Evolutionary conservation across 2,329 filamentous ascomycete species (phyloP).

Genomic region (Trichoderma arundinaceum): DNA sequence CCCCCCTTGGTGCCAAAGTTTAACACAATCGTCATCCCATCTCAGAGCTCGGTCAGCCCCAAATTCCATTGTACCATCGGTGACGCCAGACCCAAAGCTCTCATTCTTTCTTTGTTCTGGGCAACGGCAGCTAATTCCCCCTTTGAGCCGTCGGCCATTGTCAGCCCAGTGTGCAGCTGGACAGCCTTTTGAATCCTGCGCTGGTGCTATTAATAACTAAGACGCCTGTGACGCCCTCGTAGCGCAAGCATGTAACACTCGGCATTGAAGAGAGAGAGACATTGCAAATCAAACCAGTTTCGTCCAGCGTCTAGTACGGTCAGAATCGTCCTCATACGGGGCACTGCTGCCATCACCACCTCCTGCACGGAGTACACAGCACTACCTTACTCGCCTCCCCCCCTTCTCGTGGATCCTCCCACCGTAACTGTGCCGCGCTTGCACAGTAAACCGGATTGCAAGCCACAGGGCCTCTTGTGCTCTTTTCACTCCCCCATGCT

Average conservation of each 20-base stretch:
- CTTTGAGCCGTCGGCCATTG: background rate
- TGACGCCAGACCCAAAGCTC: conserved; percentile 1
- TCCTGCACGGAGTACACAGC: too few relatives aligned
- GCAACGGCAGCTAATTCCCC: conserved; percentile 2
- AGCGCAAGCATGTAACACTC: too few relatives aligned
- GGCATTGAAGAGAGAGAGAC: too few relatives aligned
- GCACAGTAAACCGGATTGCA: conserved; percentile 13
- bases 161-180: background rate
- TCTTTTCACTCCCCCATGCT: background rate
- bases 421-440: background rate
- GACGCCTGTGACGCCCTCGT: too few relatives aligned
- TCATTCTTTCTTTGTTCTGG: background rate
- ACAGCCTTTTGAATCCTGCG: background rate
- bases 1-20: conserved; percentile 12
- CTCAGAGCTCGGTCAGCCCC: conserved; percentile 10
- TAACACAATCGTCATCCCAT: conserved; percentile 25
- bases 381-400: too few relatives aligned
- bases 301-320: too few relatives aligned
- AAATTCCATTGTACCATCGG: conserved; percentile 14
- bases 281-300: too few relatives aligned
- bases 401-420: too few relatives aligned
- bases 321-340: too few relatives aligned
- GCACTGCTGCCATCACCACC: too few relatives aligned
- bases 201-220: too few relatives aligned
- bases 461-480: background rate